Base-by-base conservation (phyloP, 2,329 filamentous ascomycete species). In the Eurotiales sp. region DNA sequence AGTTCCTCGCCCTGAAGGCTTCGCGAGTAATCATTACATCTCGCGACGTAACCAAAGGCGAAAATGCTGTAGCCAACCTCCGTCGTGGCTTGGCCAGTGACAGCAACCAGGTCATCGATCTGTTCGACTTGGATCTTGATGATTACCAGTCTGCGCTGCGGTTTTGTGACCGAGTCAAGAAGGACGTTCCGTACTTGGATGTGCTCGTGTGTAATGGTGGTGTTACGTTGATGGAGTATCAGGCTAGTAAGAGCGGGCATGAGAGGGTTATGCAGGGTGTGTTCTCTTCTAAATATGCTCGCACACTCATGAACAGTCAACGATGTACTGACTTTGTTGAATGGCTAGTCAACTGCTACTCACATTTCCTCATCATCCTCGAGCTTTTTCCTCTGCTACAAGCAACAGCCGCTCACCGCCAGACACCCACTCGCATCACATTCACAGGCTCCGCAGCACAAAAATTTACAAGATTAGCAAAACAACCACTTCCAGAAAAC, bases 21-120 rank as follows among this genome's bases (percentile, higher is more conserved):
- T 68, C 68, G 1, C 69, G 65, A 17, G 61, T 81, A 8, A 70
- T 81, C 48, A 59, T 80, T 2, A 75, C 70, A 4, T 75, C 77
- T 1, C 75, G 78, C 2, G 73, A 69, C 2, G 29, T 54, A 0
- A 54, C 60, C 4, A 76, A 71, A 42, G 78, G 78, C 6, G 65
- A 77, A 19, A 61, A 54, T 0, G 77, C 75, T 3, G 17, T 34
- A 22, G 17, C 4, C 22, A n/a, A 12, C 21, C 42, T 45, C 30
- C 30, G 30, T 40, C 22, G 32, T 4, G 55, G 0, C 54, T 59
- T 62, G 1, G 42, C 45, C 0, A 61, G 66, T 4, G 72, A 73
- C 25, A 66, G 67, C 0, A 53, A 51, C 0, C 70, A 73, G 0
- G 62, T 29, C 0, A 63, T 80, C 6, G 65, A 78, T 3, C 72